These are phyloP conservation scores for Xanthoconium separans DNA, from an alignment of 1,284 basidiomycete species.

Conservation along the genomic window DNA sequence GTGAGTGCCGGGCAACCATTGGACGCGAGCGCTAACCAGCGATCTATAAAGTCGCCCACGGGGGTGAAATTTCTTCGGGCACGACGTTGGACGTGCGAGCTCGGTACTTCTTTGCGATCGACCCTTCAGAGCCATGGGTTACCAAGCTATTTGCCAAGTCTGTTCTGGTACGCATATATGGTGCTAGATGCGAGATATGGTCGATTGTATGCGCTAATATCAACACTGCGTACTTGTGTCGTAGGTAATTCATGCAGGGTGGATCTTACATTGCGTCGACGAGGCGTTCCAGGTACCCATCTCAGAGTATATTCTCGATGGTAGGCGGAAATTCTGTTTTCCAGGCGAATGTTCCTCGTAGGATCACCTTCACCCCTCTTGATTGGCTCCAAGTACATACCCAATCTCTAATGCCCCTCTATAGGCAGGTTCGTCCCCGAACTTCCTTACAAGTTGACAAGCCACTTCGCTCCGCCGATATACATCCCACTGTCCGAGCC, in stretches of 20 bases:
- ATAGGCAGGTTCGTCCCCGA: slow-evolving; percentile 22
- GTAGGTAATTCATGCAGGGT: slow-evolving; percentile 44
- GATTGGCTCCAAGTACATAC: not conserved
- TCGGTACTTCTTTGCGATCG: slow-evolving; percentile 31
- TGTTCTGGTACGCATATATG: slow-evolving; percentile 25
- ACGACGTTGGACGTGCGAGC: slow-evolving; percentile 11
- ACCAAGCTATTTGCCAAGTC: slow-evolving; percentile 27
- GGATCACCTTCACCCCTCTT: not conserved
- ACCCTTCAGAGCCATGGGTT: slow-evolving; percentile 29
- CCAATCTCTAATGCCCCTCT: slow-evolving; percentile 2
- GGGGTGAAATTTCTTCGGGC: slow-evolving; percentile 21
- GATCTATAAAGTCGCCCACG: slow-evolving; percentile 19
- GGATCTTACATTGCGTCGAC: slow-evolving; percentile 45
- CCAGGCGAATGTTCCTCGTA: not conserved
- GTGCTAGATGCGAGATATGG: not conserved
- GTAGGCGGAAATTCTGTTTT: slow-evolving; percentile 28
- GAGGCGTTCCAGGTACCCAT: slow-evolving; percentile 44
- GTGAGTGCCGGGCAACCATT: slow-evolving; percentile 11
- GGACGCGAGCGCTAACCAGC: not conserved
- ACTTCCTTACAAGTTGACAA: slow-evolving; percentile 21
- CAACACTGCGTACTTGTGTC: not conserved
- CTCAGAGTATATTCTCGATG: slow-evolving; percentile 46
- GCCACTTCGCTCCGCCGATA: not conserved
- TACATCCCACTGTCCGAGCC: slow-evolving; percentile 6
- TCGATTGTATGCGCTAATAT: slow-evolving; percentile 10